These are phyloP conservation scores for Pichia kluyveri DNA, from an alignment of 805 yeast species.

Conservation along the genomic window DNA sequence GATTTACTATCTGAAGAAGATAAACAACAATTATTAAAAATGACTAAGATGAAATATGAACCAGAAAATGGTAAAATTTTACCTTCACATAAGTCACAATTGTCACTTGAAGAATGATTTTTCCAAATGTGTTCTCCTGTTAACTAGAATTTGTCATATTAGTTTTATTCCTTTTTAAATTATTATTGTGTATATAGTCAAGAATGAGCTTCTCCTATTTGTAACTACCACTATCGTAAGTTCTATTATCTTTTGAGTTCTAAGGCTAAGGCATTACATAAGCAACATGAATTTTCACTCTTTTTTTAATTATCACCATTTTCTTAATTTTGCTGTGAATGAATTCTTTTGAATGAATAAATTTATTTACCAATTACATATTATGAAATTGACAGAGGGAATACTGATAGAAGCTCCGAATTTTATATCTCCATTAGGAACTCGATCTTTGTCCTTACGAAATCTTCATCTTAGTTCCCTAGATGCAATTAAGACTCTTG, in stretches of 20 bases:
- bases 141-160: neutral
- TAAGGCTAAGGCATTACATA: no score
- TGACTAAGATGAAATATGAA: constrained; percentile 46
- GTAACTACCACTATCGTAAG: no score
- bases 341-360: no score
- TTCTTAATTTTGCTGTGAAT: no score
- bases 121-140: neutral
- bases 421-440: constrained; percentile 38
- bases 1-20: constrained; percentile 61
- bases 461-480: constrained; percentile 32
- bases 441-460: constrained; percentile 34
- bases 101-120: constrained; percentile 38
- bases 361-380: no score
- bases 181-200: no score
- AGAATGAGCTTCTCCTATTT: no score
- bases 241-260: no score
- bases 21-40: constrained; percentile 41
- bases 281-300: neutral
- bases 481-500: constrained; percentile 31
- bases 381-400: constrained; percentile 51
- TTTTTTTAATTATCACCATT: neutral
- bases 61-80: constrained; percentile 36
- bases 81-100: constrained; percentile 51
- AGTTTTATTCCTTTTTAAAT: neutral
- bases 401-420: constrained; percentile 40